Evolutionary conservation across 2,329 filamentous ascomycete genomes (phyloP).

Genomic region (Coleophoma cylindrospora): DNA sequence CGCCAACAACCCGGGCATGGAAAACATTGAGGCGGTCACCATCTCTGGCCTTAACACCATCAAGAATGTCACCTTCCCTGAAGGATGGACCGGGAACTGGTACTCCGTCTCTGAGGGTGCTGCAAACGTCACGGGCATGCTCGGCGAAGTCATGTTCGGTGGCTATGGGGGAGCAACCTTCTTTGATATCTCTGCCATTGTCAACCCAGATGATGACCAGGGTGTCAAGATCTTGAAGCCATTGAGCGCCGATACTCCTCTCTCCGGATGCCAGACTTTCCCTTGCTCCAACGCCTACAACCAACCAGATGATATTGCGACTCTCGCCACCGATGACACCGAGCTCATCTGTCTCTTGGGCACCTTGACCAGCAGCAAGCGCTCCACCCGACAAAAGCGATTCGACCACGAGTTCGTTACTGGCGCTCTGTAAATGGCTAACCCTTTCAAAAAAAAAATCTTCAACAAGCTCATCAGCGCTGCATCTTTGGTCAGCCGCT

Average conservation of each 20-base stretch:
- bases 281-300: slow-evolving; percentile 52
- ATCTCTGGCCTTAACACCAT: slow-evolving; percentile 15
- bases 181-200: slow-evolving; percentile 56
- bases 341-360: slow-evolving; percentile 40
- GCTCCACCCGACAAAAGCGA: slow-evolving; percentile 5
- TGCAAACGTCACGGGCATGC: slow-evolving; percentile 39
- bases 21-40: slow-evolving; percentile 11
- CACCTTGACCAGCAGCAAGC: slow-evolving; percentile 11
- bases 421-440: neutral
- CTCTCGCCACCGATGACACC: slow-evolving; percentile 42
- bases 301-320: slow-evolving; percentile 48
- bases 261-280: slow-evolving; percentile 47
- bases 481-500: neutral
- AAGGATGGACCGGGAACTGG: slow-evolving; percentile 37
- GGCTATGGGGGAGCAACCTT: slow-evolving; percentile 44
- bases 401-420: slow-evolving; percentile 11
- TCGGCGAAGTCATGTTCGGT: slow-evolving; percentile 47
- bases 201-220: slow-evolving; percentile 41
- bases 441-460: neutral
- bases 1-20: slow-evolving; percentile 16
- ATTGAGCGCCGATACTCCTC: slow-evolving; percentile 25
- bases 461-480: neutral
- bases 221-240: slow-evolving; percentile 53
- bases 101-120: slow-evolving; percentile 41
- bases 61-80: slow-evolving; percentile 34